Percentiles rank a stretch among this genome's conserved stretches.
phyloP scores from a whole-genome alignment of 352 stramenopile genomes.

The Thraustochytrium striatum region DNA sequence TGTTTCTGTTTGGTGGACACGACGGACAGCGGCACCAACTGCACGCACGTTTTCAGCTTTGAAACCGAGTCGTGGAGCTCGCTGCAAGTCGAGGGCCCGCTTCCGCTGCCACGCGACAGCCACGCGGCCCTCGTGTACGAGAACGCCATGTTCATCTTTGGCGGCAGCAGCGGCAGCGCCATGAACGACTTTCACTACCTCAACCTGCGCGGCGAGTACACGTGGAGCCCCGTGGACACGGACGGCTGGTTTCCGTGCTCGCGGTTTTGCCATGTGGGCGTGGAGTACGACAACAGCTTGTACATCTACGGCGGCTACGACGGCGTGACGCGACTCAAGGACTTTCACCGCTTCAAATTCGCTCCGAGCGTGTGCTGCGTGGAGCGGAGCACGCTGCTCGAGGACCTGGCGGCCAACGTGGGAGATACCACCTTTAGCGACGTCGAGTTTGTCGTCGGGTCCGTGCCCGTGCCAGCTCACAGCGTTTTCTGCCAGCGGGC shows the following conservation, averaged over 20 bases:
- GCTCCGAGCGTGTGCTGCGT: conserved; percentile 62
- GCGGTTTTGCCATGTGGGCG: conserved; percentile 93
- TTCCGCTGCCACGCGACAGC: conserved; percentile 88
- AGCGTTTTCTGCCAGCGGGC: conserved; percentile 69
- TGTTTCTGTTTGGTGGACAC: conserved; percentile 93
- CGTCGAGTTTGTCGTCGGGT: conserved; percentile 63
- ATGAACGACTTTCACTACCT: conserved; percentile 98
- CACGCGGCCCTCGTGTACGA: conserved; percentile 88
- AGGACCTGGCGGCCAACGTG: conserved; percentile 66
- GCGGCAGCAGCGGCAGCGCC: conserved; percentile 86
- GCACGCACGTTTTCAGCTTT: conserved; percentile 95
- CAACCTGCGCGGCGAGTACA: conserved; percentile 59
- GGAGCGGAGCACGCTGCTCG: conserved; percentile 63
- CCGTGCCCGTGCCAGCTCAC: conserved; percentile 64
- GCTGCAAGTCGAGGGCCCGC: conserved; percentile 57
- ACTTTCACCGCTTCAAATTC: conserved; percentile 66
- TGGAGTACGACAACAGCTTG: conserved; percentile 81
- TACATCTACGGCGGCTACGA: conserved; percentile 95
- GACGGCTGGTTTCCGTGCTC: conserved; percentile 66
- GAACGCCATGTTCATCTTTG: conserved; percentile 87
- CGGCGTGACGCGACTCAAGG: conserved; percentile 85
- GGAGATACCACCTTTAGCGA: conserved; percentile 55
- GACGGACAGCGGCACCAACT: conserved; percentile 93
- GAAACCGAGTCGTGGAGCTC: conserved; percentile 55
- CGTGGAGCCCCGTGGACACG: conserved; percentile 52